Conservation (phyloP, 805 yeast genomes). For the Vanderwaltozyma polyspora region DNA sequence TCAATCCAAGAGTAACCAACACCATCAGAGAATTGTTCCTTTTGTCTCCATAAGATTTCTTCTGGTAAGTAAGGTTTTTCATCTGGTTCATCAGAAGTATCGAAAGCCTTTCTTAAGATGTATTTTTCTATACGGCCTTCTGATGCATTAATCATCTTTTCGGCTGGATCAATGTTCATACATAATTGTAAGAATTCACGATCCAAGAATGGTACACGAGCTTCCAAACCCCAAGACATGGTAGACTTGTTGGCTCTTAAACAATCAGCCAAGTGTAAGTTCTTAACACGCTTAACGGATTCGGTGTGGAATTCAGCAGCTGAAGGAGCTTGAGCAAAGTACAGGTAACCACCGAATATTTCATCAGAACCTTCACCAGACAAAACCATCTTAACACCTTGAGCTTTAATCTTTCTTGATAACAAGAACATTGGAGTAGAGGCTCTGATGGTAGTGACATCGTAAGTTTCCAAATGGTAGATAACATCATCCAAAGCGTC, state of each 20-base stretch:
- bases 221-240: slow-evolving; percentile 99
- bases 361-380: slow-evolving; percentile 99
- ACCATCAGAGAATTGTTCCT: slow-evolving; percentile 99
- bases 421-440: slow-evolving; percentile 97
- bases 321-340: slow-evolving; percentile 93
- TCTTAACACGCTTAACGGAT: slow-evolving; percentile 91
- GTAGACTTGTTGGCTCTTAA: slow-evolving; percentile 98
- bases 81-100: slow-evolving; percentile 72
- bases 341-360: slow-evolving; percentile 95
- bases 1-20: slow-evolving; percentile 99
- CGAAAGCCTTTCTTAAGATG: slow-evolving; percentile 94
- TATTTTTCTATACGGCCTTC: slow-evolving; percentile 86
- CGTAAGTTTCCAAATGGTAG: slow-evolving; percentile 92
- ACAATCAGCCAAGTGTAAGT: slow-evolving; percentile 95
- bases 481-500: slow-evolving; percentile 93
- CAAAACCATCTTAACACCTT: slow-evolving; percentile 98
- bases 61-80: slow-evolving; percentile 84
- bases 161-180: slow-evolving; percentile 90
- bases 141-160: slow-evolving; percentile 67
- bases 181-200: slow-evolving; percentile 81
- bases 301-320: slow-evolving; percentile 90
- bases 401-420: slow-evolving; percentile 95
- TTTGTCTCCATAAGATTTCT: slow-evolving; percentile 98
- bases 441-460: slow-evolving; percentile 97
- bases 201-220: slow-evolving; percentile 98